phyloP scores from a whole-genome alignment of 2,329 filamentous ascomycete species.

The Pseudocercospora vitis region DNA sequence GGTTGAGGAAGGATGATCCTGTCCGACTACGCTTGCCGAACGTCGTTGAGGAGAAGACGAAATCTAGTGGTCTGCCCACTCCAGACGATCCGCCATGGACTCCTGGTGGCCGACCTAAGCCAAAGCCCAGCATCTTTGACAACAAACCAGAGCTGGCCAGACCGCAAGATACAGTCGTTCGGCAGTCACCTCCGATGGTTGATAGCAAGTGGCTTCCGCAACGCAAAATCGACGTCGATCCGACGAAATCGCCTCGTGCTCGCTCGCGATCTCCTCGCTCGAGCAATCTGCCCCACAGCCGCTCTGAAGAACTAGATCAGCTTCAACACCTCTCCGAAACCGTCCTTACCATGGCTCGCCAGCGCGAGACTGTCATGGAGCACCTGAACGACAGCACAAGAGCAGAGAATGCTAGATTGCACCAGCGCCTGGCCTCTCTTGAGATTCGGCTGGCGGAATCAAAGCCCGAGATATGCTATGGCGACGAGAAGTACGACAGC shows the following conservation, averaged over 20 bases:
- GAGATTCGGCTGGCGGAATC: conserved; percentile 10
- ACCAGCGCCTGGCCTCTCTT: conserved; percentile 24
- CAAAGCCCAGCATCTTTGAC: conserved; percentile 19
- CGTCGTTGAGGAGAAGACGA: conserved; percentile 11
- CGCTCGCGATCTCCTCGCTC: not conserved
- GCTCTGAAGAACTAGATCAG: conserved; percentile 8
- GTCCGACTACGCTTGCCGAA: conserved; percentile 9
- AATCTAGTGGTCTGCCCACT: conserved; percentile 4
- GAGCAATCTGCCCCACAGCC: conserved; percentile 3
- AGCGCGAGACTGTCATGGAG: conserved; percentile 21
- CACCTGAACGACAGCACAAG: conserved; percentile 23
- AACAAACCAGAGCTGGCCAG: conserved; percentile 15
- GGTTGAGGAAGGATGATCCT: conserved; percentile 7
- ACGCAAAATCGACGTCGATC: conserved; percentile 6
- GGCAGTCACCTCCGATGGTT: conserved; percentile 16
- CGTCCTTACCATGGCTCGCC: conserved; percentile 19
- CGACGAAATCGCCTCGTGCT: conserved; percentile 9
- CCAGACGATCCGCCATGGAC: conserved; percentile 18
- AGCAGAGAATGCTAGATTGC: conserved; percentile 20
- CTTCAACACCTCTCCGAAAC: conserved; percentile 10
- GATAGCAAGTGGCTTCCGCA: conserved; percentile 6
- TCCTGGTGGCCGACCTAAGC: conserved; percentile 14
- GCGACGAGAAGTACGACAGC: conserved; percentile 10
- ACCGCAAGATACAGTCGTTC: conserved; percentile 10
- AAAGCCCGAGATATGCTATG: conserved; percentile 12